These are phyloP conservation scores for Penstemon davidsonii DNA, from an alignment of 257 asterid genomes.

Conservation along the genomic window DNA sequence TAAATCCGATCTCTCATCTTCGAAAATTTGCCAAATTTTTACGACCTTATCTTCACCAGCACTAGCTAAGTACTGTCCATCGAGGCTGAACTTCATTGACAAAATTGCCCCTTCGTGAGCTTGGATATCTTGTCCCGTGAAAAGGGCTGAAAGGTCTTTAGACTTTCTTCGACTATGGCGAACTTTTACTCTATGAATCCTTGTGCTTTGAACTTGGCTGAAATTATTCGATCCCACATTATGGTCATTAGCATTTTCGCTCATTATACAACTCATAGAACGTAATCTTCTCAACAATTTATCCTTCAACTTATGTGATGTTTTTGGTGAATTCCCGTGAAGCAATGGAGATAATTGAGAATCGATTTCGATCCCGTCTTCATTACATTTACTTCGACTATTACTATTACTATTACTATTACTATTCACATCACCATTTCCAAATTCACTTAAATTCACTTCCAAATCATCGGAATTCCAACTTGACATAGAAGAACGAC, in stretches of 20 bases:
- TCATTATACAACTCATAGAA: conserved; percentile 51
- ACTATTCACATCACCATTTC: conserved; percentile 23
- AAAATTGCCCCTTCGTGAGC: conserved; percentile 84
- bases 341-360: too few species aligned
- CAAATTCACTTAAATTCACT: conserved; percentile 31
- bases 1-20: conserved; percentile 66
- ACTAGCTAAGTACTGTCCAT: conserved; percentile 78
- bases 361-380: too few species aligned
- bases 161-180: conserved; percentile 48
- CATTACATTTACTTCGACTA: conserved; percentile 31
- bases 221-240: conserved; percentile 19
- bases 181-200: conserved; percentile 59
- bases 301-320: conserved; percentile 42
- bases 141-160: conserved; percentile 86
- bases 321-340: conserved; percentile 14
- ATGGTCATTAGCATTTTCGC: conserved; percentile 32
- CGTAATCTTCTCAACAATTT: conserved; percentile 59
- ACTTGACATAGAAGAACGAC: conserved; percentile 45
- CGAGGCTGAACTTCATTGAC: conserved; percentile 82
- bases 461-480: conserved; percentile 43
- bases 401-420: conserved; percentile 15
- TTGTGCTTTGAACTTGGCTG: conserved; percentile 29
- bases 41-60: conserved; percentile 86
- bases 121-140: conserved; percentile 69
- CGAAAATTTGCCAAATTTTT: conserved; percentile 83